These are phyloP conservation scores for Apostasia shenzhenica DNA, from an alignment of 106 monocot species.

Conservation along the genomic window DNA sequence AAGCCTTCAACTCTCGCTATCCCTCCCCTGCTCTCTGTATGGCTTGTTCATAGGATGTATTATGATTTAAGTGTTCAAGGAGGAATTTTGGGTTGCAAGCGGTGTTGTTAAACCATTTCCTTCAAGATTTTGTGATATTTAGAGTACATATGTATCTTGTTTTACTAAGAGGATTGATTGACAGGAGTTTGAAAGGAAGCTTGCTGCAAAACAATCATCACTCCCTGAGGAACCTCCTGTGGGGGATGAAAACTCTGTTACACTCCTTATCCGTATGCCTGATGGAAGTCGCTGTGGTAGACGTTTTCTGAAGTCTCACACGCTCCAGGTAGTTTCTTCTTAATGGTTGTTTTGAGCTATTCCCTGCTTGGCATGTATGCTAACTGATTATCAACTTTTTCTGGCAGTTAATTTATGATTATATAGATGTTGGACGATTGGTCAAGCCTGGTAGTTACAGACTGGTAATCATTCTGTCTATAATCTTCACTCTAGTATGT, in stretches of 20 bases:
- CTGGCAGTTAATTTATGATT: conserved; percentile 91
- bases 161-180: not conserved
- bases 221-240: conserved; percentile 65
- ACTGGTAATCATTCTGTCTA: conserved; percentile 57
- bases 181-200: conserved; percentile 72
- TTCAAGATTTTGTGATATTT: too few relatives aligned
- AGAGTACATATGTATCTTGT: not conserved
- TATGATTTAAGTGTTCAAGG: too few relatives aligned
- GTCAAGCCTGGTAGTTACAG: conserved; percentile 86
- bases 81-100: too few relatives aligned
- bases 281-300: conserved; percentile 86
- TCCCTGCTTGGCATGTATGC: not conserved
- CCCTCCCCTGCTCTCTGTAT: too few relatives aligned
- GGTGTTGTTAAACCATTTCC: too few relatives aligned
- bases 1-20: too few relatives aligned
- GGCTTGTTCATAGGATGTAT: too few relatives aligned
- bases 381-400: conserved; percentile 1
- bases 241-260: conserved; percentile 75
- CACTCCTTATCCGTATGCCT: conserved; percentile 84
- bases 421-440: conserved; percentile 64
- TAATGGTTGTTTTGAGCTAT: not conserved
- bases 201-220: conserved; percentile 75
- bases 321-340: conserved; percentile 54
- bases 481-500: too few relatives aligned
- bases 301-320: conserved; percentile 89